These are phyloP conservation scores for Hanseniaspora thailandica DNA, from an alignment of 805 yeast species.

Conservation along the genomic window DNA sequence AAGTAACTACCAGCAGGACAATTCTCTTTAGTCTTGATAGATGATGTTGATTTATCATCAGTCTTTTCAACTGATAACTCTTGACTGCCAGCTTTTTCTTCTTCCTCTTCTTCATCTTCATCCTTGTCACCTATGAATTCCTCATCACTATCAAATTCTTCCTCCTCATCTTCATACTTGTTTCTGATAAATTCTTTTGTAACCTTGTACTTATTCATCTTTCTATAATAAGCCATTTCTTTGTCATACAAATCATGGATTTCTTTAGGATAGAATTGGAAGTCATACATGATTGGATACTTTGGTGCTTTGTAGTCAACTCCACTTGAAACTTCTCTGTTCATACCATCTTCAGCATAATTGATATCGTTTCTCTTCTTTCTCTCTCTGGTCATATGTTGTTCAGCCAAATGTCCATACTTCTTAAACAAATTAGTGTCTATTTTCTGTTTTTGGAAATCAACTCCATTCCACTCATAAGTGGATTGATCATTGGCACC, in stretches of 20 bases:
- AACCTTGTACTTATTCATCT: constrained; percentile 46
- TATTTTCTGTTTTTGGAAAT: constrained; percentile 32
- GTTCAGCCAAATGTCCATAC: constrained; percentile 26
- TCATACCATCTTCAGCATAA: constrained; percentile 53
- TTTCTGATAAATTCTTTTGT: constrained; percentile 50
- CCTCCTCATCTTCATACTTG: constrained; percentile 30
- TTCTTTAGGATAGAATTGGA: constrained; percentile 55
- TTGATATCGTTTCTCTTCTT: constrained; percentile 68
- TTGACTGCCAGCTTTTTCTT: constrained; percentile 1
- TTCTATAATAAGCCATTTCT: constrained; percentile 55
- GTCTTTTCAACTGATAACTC: constrained; percentile 11
- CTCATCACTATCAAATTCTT: constrained; percentile 18
- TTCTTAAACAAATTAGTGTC: constrained; percentile 22
- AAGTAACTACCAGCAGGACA: constrained; percentile 1
- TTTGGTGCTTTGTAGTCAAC: constrained; percentile 45
- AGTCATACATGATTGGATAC: constrained; percentile 51
- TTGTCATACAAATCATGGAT: constrained; percentile 44
- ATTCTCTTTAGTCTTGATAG: not conserved
- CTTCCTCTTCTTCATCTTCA: constrained; percentile 6
- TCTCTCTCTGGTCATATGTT: constrained; percentile 48
- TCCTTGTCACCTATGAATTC: constrained; percentile 17
- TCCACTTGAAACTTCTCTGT: not conserved
- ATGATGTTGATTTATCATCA: constrained; percentile 15
- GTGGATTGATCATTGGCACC: constrained; percentile 63
- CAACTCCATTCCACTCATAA: constrained; percentile 94